Evolutionary conservation across 2,329 filamentous ascomycete species (phyloP).

Genomic region (Ceratocystiopsis brevicomis): DNA sequence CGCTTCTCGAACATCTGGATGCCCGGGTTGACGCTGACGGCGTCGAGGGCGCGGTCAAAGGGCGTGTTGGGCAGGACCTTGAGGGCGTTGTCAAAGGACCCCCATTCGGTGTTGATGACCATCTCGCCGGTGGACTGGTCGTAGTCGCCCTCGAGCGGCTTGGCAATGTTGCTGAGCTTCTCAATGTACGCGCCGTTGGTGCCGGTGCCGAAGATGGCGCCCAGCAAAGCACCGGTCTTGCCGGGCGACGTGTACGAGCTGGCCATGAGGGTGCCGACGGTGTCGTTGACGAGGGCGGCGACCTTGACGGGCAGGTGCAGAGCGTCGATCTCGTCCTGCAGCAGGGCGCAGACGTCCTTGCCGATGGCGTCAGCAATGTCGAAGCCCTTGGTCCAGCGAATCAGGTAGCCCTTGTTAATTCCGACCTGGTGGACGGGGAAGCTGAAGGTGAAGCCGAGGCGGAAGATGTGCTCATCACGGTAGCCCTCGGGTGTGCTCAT

Average conservation of each 20-base stretch:
- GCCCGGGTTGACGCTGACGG: constrained; percentile 70
- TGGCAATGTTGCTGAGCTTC: constrained; percentile 70
- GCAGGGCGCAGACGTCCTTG: constrained; percentile 79
- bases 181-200: constrained; percentile 97
- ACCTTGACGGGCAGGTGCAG: constrained; percentile 78
- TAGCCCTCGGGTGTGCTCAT: constrained; percentile 38
- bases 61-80: constrained; percentile 70
- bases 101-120: constrained; percentile 98
- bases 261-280: constrained; percentile 93
- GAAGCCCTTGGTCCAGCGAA: constrained; percentile 97
- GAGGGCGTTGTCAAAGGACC: constrained; percentile 88
- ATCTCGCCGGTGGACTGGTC: constrained; percentile 75
- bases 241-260: constrained; percentile 86
- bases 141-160: constrained; percentile 50
- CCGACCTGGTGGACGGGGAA: constrained; percentile 89
- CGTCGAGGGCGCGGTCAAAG: constrained; percentile 66
- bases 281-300: constrained; percentile 93
- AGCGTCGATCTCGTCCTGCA: constrained; percentile 78
- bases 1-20: constrained; percentile 99
- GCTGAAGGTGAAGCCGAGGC: constrained; percentile 95
- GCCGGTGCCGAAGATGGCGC: constrained; percentile 91
- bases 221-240: constrained; percentile 71
- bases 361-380: constrained; percentile 89
- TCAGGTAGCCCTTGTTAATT: constrained; percentile 86
- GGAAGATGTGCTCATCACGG: constrained; percentile 62